A percentile compares a stretch with the other conserved stretches of the same genome.
Evolutionary conservation across 2,329 filamentous ascomycete genomes (phyloP).

Genomic region (Thelonectria rubi): DNA sequence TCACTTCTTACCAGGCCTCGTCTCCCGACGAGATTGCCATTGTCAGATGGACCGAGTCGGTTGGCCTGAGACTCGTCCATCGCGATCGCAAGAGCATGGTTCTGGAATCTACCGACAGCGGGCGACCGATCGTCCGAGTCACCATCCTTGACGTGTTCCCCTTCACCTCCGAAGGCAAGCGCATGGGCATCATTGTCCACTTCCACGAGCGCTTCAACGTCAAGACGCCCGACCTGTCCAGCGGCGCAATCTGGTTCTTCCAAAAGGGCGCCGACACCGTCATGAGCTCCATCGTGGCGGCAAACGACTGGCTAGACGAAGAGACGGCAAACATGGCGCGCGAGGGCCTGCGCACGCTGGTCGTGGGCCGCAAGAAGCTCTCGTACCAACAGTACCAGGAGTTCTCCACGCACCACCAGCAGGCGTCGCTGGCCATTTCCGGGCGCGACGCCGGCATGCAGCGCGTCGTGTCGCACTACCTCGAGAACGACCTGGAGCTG

Average conservation of each 20-base stretch:
- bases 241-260: constrained; percentile 95
- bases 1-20: constrained; percentile 93
- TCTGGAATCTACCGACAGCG: constrained; percentile 79
- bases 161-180: constrained; percentile 96
- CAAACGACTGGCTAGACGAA: constrained; percentile 98
- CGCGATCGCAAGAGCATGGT: constrained; percentile 89
- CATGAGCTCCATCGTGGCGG: constrained; percentile 93
- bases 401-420: constrained; percentile 77
- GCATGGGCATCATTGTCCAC: constrained; percentile 96
- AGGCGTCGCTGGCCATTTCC: constrained; percentile 82
- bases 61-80: constrained; percentile 84
- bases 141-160: constrained; percentile 94
- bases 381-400: constrained; percentile 81
- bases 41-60: constrained; percentile 91
- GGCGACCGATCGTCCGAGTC: constrained; percentile 80
- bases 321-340: constrained; percentile 99
- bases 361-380: constrained; percentile 91
- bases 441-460: constrained; percentile 86
- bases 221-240: constrained; percentile 59
- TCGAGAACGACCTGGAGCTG: constrained; percentile 90
- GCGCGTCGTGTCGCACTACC: constrained; percentile 77
- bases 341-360: constrained; percentile 91
- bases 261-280: constrained; percentile 98
- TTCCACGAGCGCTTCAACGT: constrained; percentile 70
- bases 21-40: constrained; percentile 99